Conservation (phyloP, 148 eudicot genomes). For the Vaccinium darrowii region DNA sequence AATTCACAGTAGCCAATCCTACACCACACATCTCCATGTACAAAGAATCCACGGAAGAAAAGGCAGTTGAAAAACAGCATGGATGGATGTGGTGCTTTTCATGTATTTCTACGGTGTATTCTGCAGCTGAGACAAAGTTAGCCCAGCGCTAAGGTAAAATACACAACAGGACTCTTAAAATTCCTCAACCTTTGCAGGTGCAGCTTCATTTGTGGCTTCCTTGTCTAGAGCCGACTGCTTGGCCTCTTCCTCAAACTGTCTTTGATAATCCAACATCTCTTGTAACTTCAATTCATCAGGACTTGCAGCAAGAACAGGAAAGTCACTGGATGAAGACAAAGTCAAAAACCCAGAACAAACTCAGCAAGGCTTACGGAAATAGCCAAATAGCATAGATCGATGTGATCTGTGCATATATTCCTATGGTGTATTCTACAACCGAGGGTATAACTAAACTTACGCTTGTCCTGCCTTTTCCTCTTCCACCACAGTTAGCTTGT, state of each 20-base stretch:
- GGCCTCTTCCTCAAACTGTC: slow-evolving; percentile 41
- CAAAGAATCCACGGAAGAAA: too few relatives aligned
- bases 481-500: slow-evolving; percentile 19
- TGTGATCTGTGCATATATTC: not conserved
- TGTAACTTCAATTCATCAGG: slow-evolving; percentile 37
- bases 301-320: slow-evolving; percentile 32
- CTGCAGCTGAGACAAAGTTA: not conserved
- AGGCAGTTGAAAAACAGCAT: too few relatives aligned
- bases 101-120: too few relatives aligned
- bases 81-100: too few relatives aligned
- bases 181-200: not conserved
- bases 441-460: slow-evolving; percentile 24
- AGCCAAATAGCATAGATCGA: too few relatives aligned
- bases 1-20: too few relatives aligned
- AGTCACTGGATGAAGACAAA: slow-evolving; percentile 40
- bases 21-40: too few relatives aligned
- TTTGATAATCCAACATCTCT: slow-evolving; percentile 72
- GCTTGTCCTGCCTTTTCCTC: slow-evolving; percentile 36
- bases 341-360: not conserved
- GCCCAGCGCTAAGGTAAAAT: slow-evolving; percentile 20
- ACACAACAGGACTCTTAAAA: too few relatives aligned
- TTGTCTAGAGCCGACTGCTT: slow-evolving; percentile 20
- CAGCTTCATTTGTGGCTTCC: not conserved
- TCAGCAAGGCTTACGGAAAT: too few relatives aligned
- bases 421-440: not conserved